These are phyloP conservation scores for Plasmodium cynomolgi DNA, from an alignment of 169 alveolate species.

Conservation along the genomic window DNA sequence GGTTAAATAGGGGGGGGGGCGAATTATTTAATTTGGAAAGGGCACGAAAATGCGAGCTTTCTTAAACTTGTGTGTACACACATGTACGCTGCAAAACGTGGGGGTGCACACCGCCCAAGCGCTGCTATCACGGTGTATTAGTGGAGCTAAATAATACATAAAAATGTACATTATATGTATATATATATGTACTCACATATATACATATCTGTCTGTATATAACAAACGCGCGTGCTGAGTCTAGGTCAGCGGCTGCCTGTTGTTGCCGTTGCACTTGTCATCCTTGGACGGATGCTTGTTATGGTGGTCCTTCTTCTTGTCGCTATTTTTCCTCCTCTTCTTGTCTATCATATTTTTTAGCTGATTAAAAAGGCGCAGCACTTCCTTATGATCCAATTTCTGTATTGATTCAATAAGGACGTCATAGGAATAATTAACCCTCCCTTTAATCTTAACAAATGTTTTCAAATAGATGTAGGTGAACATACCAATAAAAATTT, in stretches of 20 bases:
- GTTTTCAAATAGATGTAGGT: conserved; percentile 87
- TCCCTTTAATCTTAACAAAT: conserved; percentile 39
- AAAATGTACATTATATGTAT: background rate
- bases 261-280: background rate
- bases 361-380: conserved; percentile 34
- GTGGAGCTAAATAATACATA: background rate
- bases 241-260: background rate
- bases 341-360: conserved; percentile 48
- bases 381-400: conserved; percentile 45
- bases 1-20: background rate
- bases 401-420: conserved; percentile 60
- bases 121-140: background rate
- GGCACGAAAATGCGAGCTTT: background rate
- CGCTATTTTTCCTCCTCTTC: conserved; percentile 1
- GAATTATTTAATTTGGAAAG: background rate
- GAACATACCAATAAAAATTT: conserved; percentile 92
- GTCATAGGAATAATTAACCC: conserved; percentile 40
- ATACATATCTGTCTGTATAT: background rate
- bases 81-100: background rate
- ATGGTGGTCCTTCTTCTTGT: background rate
- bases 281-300: background rate
- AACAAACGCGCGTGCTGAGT: background rate
- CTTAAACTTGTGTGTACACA: background rate
- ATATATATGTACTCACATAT: background rate
- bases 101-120: background rate